Conservation (phyloP, 1,284 basidiomycete species). For the Puccinia triticina region DNA sequence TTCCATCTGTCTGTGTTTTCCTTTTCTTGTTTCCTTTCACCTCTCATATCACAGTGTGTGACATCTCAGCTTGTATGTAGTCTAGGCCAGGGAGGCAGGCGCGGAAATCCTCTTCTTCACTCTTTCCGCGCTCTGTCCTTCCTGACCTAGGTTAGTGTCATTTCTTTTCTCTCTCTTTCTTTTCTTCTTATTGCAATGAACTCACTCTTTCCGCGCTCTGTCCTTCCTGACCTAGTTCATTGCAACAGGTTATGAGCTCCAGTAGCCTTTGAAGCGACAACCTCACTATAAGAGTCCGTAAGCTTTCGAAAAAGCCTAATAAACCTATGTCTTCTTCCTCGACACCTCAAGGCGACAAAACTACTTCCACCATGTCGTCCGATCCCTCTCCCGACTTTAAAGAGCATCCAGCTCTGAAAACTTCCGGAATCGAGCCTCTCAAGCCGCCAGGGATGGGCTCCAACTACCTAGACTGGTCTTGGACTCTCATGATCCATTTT, state of each 20-base stretch:
- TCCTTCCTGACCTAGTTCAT: too few species aligned
- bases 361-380: not conserved
- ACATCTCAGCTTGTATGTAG: too few species aligned
- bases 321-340: not conserved
- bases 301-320: not conserved
- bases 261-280: not conserved
- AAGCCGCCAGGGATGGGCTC: not conserved
- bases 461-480: not conserved
- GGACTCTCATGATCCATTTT: not conserved
- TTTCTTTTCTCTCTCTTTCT: too few species aligned
- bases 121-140: too few species aligned
- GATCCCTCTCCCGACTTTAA: not conserved
- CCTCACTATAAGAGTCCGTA: not conserved
- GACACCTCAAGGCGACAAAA: not conserved
- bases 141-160: too few species aligned
- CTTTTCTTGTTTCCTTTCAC: too few species aligned
- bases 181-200: too few species aligned
- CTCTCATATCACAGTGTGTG: too few species aligned
- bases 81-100: too few species aligned
- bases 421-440: not conserved
- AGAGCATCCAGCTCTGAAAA: not conserved
- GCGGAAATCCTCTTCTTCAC: too few species aligned
- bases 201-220: too few species aligned
- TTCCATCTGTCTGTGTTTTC: too few species aligned
- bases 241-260: slow-evolving; percentile 7